Percentiles rank a stretch among this genome's conserved stretches.
Evolutionary conservation across 2,329 filamentous ascomycete genomes (phyloP).

Genomic region (Penicillium corylophilum): DNA sequence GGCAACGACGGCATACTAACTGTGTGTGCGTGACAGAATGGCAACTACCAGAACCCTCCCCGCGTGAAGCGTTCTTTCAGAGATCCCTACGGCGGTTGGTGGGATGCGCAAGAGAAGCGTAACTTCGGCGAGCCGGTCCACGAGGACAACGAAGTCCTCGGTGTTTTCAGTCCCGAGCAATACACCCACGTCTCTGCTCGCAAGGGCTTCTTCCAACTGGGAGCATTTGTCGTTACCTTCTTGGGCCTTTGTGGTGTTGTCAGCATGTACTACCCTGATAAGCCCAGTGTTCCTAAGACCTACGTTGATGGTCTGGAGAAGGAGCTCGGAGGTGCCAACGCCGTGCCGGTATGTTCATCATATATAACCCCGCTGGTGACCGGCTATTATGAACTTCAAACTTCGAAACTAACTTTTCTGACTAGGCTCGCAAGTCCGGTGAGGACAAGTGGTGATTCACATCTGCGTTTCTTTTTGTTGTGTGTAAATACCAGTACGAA

Average conservation of each 20-base stretch:
- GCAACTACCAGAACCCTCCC: constrained; percentile 50
- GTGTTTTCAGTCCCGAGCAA: constrained; percentile 83
- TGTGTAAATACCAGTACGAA: constrained; percentile 43
- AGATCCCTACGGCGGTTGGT: constrained; percentile 91
- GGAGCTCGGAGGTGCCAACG: constrained; percentile 70
- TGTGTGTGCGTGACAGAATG: constrained; percentile 40
- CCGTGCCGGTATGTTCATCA: constrained; percentile 59
- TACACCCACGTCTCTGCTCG: constrained; percentile 80
- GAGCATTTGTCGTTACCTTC: constrained; percentile 63
- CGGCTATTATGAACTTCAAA: neutral
- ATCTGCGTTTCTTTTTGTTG: constrained; percentile 24
- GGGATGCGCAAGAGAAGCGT: constrained; percentile 94
- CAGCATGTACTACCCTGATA: constrained; percentile 69
- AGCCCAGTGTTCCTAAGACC: constrained; percentile 65
- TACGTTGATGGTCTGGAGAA: constrained; percentile 68
- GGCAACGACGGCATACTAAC: constrained; percentile 20
- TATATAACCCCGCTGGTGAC: neutral
- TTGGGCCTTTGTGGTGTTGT: constrained; percentile 67
- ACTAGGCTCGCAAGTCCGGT: constrained; percentile 40
- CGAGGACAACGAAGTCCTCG: constrained; percentile 91
- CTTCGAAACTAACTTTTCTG: neutral
- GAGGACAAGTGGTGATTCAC: constrained; percentile 39
- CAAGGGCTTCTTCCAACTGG: constrained; percentile 68
- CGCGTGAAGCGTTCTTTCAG: constrained; percentile 83
- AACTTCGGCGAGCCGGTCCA: constrained; percentile 97